These are phyloP conservation scores for Sordariomycetes sp. DNA, from an alignment of 2,329 filamentous ascomycete genomes.

Conservation along the genomic window DNA sequence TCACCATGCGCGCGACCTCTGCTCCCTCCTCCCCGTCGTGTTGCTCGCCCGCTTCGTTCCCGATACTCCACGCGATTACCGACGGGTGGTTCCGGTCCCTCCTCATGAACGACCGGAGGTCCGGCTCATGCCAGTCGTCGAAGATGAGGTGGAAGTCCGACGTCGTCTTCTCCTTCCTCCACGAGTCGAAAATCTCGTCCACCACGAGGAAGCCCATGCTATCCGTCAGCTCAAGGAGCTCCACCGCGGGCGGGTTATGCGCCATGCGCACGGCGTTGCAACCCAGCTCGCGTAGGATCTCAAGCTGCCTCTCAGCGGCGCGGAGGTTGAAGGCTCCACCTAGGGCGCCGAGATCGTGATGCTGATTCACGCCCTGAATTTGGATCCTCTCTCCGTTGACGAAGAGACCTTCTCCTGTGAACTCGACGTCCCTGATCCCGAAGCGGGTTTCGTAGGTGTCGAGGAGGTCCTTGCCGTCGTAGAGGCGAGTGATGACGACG, in stretches of 20 bases:
- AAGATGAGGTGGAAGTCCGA: conserved; percentile 40
- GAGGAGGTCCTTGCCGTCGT: conserved; percentile 11
- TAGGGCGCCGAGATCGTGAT: conserved; percentile 35
- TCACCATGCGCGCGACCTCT: conserved; percentile 18
- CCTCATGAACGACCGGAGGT: conserved; percentile 34
- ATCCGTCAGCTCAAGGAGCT: conserved; percentile 35
- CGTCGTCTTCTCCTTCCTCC: conserved; percentile 27
- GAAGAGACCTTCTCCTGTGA: conserved; percentile 23
- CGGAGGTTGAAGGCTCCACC: conserved; percentile 35
- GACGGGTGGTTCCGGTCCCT: conserved; percentile 42
- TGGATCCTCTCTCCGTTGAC: conserved; percentile 30
- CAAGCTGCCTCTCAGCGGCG: conserved; percentile 32
- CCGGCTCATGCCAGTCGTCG: conserved; percentile 36
- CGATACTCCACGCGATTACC: conserved; percentile 35
- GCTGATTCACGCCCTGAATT: conserved; percentile 33
- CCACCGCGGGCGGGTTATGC: conserved; percentile 38
- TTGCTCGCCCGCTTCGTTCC: conserved; percentile 41
- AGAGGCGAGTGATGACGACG: conserved; percentile 27
- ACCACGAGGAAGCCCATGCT: conserved; percentile 33
- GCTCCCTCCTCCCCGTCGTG: conserved; percentile 15
- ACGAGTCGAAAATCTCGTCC: conserved; percentile 40
- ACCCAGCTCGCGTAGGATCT: conserved; percentile 35
- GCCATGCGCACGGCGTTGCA: conserved; percentile 34
- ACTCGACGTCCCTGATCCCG: conserved; percentile 30
- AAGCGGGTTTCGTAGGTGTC: conserved; percentile 36